Evolutionary conservation across 2,329 filamentous ascomycete genomes (phyloP).

Genomic region (Monilinia fructigena): DNA sequence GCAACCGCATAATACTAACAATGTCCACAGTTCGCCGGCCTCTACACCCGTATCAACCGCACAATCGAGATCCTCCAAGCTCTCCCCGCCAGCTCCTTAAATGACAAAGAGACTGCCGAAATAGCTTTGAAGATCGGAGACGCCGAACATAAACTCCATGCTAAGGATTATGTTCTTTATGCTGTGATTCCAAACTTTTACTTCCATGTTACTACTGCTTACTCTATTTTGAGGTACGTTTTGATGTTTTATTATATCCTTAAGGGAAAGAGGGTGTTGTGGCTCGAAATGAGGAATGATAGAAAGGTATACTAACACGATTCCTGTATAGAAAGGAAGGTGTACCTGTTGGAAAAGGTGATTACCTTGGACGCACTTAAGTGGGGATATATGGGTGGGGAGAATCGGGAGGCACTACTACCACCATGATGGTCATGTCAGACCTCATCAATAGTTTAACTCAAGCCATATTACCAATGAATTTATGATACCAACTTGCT

Average conservation of each 20-base stretch:
- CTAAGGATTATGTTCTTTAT: slow-evolving; percentile 47
- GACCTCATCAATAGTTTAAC: not conserved
- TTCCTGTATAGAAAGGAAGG: slow-evolving; percentile 42
- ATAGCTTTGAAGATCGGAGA: slow-evolving; percentile 41
- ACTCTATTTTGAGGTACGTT: slow-evolving; percentile 56
- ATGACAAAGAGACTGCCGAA: slow-evolving; percentile 45
- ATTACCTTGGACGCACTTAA: slow-evolving; percentile 46
- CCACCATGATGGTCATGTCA: not conserved
- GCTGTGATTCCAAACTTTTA: slow-evolving; percentile 60
- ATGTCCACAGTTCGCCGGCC: slow-evolving; percentile 45
- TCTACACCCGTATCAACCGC: slow-evolving; percentile 48
- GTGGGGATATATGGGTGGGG: not conserved
- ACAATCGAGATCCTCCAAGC: slow-evolving; percentile 49
- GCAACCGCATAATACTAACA: not conserved
- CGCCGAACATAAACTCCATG: slow-evolving; percentile 44
- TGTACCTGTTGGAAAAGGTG: slow-evolving; percentile 59
- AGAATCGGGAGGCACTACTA: not conserved
- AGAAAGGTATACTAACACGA: not conserved
- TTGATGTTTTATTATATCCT: not conserved
- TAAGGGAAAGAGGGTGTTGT: not conserved
- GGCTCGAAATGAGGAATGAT: too few relatives aligned
- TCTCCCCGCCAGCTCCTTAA: slow-evolving; percentile 45
- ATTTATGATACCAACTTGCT: too few relatives aligned
- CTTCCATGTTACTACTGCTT: slow-evolving; percentile 61
- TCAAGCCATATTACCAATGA: not conserved